Evolutionary conservation across 2,329 filamentous ascomycete genomes (phyloP), one percentile per base, ranked within the genome.

Genomic region (Cryoendolithus antarcticus): DNA sequence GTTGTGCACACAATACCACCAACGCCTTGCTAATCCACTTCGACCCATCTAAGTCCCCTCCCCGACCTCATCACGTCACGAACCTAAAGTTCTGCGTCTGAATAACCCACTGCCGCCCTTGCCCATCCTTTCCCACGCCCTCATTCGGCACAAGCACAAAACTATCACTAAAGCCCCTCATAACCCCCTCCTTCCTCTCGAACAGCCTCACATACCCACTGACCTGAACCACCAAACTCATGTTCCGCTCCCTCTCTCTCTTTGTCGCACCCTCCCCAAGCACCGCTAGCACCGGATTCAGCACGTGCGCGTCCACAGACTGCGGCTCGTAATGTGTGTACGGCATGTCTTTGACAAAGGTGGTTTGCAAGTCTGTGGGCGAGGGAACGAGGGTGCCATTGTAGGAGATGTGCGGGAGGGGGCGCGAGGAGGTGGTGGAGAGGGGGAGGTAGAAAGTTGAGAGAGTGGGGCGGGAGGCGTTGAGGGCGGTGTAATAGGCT

Each of bases 131-230:
- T 1, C 46, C 52, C 21, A 50, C 55, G 3, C 54, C 52, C 39
- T 50, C 54, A 44, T 63, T 64, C 35, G 86, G 85, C 30, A 89
- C 82, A 39, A 94, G 66, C 15, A 93, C 73, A 56, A 93, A 80
- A 1, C 73, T 80, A 59, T 94, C 86, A 52, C 77, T 81, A 58
- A 93, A 93, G 29, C 75, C 76, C 48, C 76, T 75, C 58, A 75
- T 71, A 9, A 72, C 72, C 9, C 74, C 72, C 24, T 79, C 74
- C 48, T 70, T 70, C 33, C 61, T 58, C 42, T 69, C 71, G 43
- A 75, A 72, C 53, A 82, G 80, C 47, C 76, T 72, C 30, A 93
- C 76, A 45, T 68, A 74, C 4, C 86, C 86, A 53, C 75, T 82
- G 38, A 86, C 76, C 42, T 79, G 72, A n/a, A 93, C 72, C 29